Percentiles rank a stretch among this genome's conserved stretches.
Evolutionary conservation across 2,329 filamentous ascomycete genomes (phyloP).

Genomic region (Alternaria gaisen): DNA sequence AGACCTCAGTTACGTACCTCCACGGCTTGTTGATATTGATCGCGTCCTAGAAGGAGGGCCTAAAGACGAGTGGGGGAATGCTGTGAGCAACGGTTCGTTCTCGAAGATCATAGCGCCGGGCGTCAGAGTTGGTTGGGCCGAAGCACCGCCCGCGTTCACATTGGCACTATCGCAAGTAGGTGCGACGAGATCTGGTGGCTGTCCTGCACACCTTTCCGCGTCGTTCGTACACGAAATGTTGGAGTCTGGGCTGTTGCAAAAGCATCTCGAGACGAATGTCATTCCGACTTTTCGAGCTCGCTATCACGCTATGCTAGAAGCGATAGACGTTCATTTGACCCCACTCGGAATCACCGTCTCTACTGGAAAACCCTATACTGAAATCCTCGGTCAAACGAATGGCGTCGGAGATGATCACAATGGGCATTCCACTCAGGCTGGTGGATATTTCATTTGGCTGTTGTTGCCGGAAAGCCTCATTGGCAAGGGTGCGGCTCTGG

Average conservation of each 20-base stretch:
- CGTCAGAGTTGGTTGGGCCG: conserved; percentile 80
- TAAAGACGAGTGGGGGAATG: conserved; percentile 73
- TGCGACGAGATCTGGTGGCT: conserved; percentile 62
- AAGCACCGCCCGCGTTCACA: conserved; percentile 68
- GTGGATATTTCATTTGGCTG: not conserved
- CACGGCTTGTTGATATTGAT: conserved; percentile 81
- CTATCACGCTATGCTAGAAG: conserved; percentile 62
- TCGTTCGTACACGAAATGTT: conserved; percentile 63
- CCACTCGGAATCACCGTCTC: conserved; percentile 46
- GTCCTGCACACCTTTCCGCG: conserved; percentile 63
- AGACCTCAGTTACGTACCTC: conserved; percentile 56
- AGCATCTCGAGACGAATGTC: conserved; percentile 59
- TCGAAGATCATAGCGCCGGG: conserved; percentile 68
- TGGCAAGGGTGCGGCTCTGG: not conserved
- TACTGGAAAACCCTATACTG: not conserved
- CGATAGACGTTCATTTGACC: conserved; percentile 65
- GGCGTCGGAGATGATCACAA: too few species aligned
- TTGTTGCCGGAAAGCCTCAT: not conserved
- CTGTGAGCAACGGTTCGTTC: conserved; percentile 86
- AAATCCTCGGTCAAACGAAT: not conserved
- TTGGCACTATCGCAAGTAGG: conserved; percentile 63
- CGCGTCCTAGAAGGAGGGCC: conserved; percentile 65
- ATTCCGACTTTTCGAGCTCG: conserved; percentile 62
- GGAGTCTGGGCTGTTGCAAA: conserved; percentile 56
- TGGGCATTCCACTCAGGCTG: not conserved